Evolutionary conservation across 2,329 filamentous ascomycete genomes (phyloP), one percentile per base, ranked within the genome.

Genomic region (Trichophyton verrucosum): DNA sequence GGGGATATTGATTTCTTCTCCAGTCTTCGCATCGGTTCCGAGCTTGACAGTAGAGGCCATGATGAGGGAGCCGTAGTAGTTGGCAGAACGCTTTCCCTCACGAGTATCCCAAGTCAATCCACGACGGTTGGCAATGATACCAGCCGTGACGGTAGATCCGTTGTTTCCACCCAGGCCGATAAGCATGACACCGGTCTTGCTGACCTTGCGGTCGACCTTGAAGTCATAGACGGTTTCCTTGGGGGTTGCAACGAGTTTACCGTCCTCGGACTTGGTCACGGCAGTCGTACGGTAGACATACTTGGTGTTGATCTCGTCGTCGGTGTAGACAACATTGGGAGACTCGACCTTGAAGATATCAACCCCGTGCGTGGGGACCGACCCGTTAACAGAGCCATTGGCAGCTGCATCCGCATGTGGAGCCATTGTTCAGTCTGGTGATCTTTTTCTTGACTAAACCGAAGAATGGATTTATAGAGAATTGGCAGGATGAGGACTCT

Each of bases 111-210:
- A 99, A 64, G 81, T 80, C 62, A 97, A 83, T 62, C 84, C 82
- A 68, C 86, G 88, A 73, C 89, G 88, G 78, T 99, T 99, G 77
- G 92, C 94, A 73, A 99, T 83, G 76, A 99, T 95, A 74, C 92
- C 94, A 64, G 94, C 94, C 63, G 94, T 97, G 64, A 99, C 90
- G 62, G 94, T 99, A 66, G 90, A 90, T 66, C 94, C 94, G 74
- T 99, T 99, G 84, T 99, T 99, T 72, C 94, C 94, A 76, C 94
- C 94, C 85, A 88, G 92, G 65, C 94, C 94, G 67, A 99, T 92
- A 66, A 99, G 83, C 94, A 99, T 97, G 80, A 96, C 84, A 72
- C 94, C 94, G 67, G 90, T 84, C 82, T 92, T 95, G 76, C 91
- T 90, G 63, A 97, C 83, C 76, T 88, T 89, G 75, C 92, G 90